Conservation (phyloP, 2,329 filamentous ascomycete genomes). For the Chaetomium sp. region DNA sequence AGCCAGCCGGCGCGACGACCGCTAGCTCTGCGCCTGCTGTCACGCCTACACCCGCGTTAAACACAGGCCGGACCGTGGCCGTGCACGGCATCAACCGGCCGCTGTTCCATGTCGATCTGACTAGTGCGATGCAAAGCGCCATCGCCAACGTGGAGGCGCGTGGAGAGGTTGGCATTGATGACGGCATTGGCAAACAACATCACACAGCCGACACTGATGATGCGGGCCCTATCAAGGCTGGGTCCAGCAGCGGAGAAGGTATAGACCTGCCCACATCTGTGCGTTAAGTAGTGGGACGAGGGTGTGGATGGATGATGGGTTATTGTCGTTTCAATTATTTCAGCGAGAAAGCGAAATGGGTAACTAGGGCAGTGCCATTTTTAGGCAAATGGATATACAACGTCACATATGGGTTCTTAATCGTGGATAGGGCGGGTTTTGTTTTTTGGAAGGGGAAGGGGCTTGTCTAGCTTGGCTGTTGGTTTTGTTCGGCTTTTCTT, state of each 20-base stretch:
- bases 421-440: too few species aligned
- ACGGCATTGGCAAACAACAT: background rate
- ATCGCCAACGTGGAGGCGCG: constrained; percentile 67
- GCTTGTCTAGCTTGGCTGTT: background rate
- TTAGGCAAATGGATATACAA: too few species aligned
- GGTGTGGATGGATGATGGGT: background rate
- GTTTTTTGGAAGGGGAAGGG: too few species aligned
- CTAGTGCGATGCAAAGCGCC: constrained; percentile 80
- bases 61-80: constrained; percentile 42
- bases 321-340: too few species aligned
- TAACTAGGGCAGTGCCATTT: too few species aligned
- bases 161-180: constrained; percentile 9
- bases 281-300: background rate
- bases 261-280: background rate
- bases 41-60: constrained; percentile 18
- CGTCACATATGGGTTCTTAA: too few species aligned
- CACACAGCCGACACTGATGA: background rate
- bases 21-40: background rate
- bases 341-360: too few species aligned
- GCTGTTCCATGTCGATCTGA: constrained; percentile 90
- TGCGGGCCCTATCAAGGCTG: too few species aligned
- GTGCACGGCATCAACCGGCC: constrained; percentile 85
- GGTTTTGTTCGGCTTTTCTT: background rate
- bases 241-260: background rate
- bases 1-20: background rate